These are phyloP conservation scores for Phytophthora lateralis DNA, from an alignment of 352 stramenopile species.

Conservation along the genomic window DNA sequence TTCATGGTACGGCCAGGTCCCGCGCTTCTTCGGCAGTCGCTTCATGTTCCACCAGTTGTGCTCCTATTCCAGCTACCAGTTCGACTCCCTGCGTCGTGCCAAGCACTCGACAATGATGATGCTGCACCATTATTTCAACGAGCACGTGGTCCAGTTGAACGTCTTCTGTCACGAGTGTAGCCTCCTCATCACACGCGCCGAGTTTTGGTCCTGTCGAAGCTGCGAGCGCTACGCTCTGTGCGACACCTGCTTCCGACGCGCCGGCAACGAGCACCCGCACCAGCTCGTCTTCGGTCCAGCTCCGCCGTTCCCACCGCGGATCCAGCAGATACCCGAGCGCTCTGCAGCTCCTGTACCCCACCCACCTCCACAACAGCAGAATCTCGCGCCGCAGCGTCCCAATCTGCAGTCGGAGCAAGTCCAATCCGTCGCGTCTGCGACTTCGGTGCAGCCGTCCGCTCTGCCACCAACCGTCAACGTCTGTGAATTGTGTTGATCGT, in stretches of 20 bases:
- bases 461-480: constrained; percentile 20
- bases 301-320: constrained; percentile 9
- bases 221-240: constrained; percentile 73
- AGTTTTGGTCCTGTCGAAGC: constrained; percentile 64
- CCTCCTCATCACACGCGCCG: constrained; percentile 75
- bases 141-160: constrained; percentile 70
- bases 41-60: constrained; percentile 91
- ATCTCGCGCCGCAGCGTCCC: constrained; percentile 1
- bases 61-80: constrained; percentile 79
- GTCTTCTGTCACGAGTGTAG: constrained; percentile 80
- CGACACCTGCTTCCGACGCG: constrained; percentile 65
- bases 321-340: constrained; percentile 7
- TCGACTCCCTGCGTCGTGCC: constrained; percentile 85
- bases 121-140: constrained; percentile 88
- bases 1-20: constrained; percentile 60
- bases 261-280: constrained; percentile 54
- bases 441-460: neutral
- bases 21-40: constrained; percentile 81
- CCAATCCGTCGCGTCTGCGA: neutral
- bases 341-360: constrained; percentile 7
- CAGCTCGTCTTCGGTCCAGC: constrained; percentile 47
- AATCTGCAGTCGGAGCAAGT: neutral
- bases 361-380: constrained; percentile 2
- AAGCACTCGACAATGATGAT: constrained; percentile 93
- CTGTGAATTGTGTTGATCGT: constrained; percentile 29